phyloP scores from a whole-genome alignment of 345 rosid genomes.

The Lepidium sativum region DNA sequence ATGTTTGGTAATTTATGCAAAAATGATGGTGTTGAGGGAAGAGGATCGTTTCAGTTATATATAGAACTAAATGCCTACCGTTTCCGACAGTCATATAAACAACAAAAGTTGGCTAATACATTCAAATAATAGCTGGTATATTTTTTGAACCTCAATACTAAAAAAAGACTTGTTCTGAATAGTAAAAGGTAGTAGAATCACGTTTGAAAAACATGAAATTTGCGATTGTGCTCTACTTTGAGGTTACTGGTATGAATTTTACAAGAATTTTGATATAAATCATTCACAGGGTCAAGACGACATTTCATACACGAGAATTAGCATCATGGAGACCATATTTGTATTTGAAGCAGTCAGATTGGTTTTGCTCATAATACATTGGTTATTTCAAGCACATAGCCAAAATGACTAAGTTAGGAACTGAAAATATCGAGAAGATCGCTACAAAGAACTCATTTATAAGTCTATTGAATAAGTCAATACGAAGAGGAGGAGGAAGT shows the following conservation, averaged over 20 bases:
- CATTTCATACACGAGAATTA: constrained; percentile 26
- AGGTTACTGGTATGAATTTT: background rate
- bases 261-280: background rate
- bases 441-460: constrained; percentile 42
- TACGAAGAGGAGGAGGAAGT: background rate
- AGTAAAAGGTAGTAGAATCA: too few relatives aligned
- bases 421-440: constrained; percentile 40
- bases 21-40: too few relatives aligned
- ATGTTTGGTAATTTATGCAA: too few relatives aligned
- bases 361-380: constrained; percentile 48
- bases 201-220: too few relatives aligned
- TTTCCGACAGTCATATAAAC: too few relatives aligned
- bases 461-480: constrained; percentile 28
- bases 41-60: too few relatives aligned
- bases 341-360: constrained; percentile 48
- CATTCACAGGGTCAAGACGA: constrained; percentile 18
- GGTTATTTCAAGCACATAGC: constrained; percentile 59
- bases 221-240: background rate
- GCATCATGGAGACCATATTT: constrained; percentile 47
- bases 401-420: constrained; percentile 48
- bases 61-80: too few relatives aligned
- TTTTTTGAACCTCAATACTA: too few relatives aligned
- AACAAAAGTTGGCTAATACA: too few relatives aligned
- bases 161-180: too few relatives aligned
- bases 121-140: too few relatives aligned